A percentile compares a stretch with the other conserved stretches of the same genome.
These are phyloP conservation scores for Bruguiera parviflora DNA, from an alignment of 345 rosid species.

Conservation along the genomic window DNA sequence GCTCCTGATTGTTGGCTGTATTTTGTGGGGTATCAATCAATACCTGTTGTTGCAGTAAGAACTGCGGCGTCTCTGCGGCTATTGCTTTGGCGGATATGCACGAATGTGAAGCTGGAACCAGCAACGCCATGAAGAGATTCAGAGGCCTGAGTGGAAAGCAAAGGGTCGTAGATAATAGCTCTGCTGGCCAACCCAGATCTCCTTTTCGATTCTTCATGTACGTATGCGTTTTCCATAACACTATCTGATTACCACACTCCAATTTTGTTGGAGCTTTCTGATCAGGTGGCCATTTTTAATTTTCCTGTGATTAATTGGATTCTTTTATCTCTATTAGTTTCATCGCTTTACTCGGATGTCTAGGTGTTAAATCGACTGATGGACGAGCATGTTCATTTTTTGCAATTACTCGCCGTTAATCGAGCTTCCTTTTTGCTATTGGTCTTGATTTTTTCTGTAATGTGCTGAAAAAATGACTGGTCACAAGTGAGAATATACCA, in stretches of 20 bases:
- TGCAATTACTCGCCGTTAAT: too few relatives aligned
- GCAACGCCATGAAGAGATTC: conserved; percentile 58
- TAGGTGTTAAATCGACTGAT: background rate
- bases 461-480: background rate
- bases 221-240: conserved; percentile 12
- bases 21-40: background rate
- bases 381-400: too few relatives aligned
- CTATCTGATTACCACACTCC: background rate
- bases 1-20: background rate
- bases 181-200: conserved; percentile 61
- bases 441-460: background rate
- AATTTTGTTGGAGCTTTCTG: background rate
- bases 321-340: background rate
- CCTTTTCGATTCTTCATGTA: conserved; percentile 71
- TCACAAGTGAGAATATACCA: background rate
- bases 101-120: conserved; percentile 39
- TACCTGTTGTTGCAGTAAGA: conserved; percentile 33
- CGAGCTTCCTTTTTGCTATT: too few relatives aligned
- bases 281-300: background rate
- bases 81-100: conserved; percentile 78
- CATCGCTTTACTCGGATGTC: background rate
- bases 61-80: conserved; percentile 55
- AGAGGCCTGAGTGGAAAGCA: conserved; percentile 38
- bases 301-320: background rate
- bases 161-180: conserved; percentile 19